Evolutionary conservation across 768 basidiomycete genomes (phyloP), one percentile per base, ranked within the genome.

Genomic region (Thelephora aurantiotincta): DNA sequence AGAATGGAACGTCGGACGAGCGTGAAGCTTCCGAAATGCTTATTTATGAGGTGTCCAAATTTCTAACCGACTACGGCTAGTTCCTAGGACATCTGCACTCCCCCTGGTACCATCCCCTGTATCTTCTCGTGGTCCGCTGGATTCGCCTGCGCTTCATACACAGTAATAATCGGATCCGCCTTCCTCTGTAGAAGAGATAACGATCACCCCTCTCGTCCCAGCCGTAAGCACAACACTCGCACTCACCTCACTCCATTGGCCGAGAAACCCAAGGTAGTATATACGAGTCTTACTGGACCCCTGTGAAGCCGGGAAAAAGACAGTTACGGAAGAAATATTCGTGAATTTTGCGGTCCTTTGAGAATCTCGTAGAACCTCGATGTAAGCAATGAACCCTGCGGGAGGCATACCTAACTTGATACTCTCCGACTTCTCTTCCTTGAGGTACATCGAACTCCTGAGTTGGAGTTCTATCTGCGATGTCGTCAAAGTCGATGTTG

Each of bases 91-190:
- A 68, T 60, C 50, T 63, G 75, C 52, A 76, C 68, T 50, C 67
- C 70, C 7, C 78, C 77, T 33, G n/a, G n/a, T n/a, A 80, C 79
- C 41, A 74, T 80, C n/a, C 88, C 87, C 56, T 78, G 79, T 43
- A 90, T 83, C 64, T 88, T 90, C 51, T 78, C 72, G 54, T 94
- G 92, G 59, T 94, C 92, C 1, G 88, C 84, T 26, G 84, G 67
- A 53, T 90, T 91, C 7, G 92, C 85, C 53, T 85, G 82, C 0
- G 84, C 65, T 62, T 96, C 92, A 55, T 94, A 96, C 11, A 94
- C 78, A 0, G 89, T 82, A 48, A 93, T 74, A 35, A 88, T 72
- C 1, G 91, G 87, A 50, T 80, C 75, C 44, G 68, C 68, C 57
- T 85, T 90, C 37, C 82, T 73, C 88, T 93, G 55, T 12, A 35